Base-by-base conservation (phyloP, 257 asterid species). In the Echites panduratus region DNA sequence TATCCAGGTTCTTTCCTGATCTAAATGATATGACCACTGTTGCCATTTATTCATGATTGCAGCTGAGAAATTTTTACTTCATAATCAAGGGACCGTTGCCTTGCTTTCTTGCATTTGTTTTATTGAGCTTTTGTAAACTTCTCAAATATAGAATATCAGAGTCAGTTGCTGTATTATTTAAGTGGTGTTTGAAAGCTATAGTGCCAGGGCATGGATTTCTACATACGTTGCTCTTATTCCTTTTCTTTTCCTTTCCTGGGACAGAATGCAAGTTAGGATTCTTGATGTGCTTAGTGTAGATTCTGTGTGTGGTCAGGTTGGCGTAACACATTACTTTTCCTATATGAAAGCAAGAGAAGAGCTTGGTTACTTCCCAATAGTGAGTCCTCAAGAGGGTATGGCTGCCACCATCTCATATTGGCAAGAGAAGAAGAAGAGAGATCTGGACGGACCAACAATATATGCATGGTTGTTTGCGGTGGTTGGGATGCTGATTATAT, bases 241-340 rank as follows among this genome's bases (percentile, higher is more conserved):
- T n/a, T n/a, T 1, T 24, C 35, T 57, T 24, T 57, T 57, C 35
- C 35, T 56, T 41, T 43, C 41, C 8, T 43, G 4, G 3, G 41
- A 29, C 9, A 9, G 50, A 47, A 38, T 52, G 41, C 35, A n/a
- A 64, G 58, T 52, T 70, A 16, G 43, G 19, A 20, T 20, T 29
- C 59, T 44, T 43, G 41, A n/a, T 59, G 43, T 38, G 29, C 17
- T 72, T n/a, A 71, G 58, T 12, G 53, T 35, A 5, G 43, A 72
- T 57, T 16, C 59, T 35, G 14, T 19, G 29, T 47, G 27, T 69
- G 80, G 73, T 66, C 85, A 94, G 99, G 97, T 91, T 22, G 99
- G 97, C 0, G 95, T 94, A 65, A 88, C 98, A 29, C 99, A 90
- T 81, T 90, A 87, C 89, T 94, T 94, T 73, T 94, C 99, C 40